These are phyloP conservation scores for Starmerella stigmatis DNA, from an alignment of 805 yeast species.

Conservation along the genomic window DNA sequence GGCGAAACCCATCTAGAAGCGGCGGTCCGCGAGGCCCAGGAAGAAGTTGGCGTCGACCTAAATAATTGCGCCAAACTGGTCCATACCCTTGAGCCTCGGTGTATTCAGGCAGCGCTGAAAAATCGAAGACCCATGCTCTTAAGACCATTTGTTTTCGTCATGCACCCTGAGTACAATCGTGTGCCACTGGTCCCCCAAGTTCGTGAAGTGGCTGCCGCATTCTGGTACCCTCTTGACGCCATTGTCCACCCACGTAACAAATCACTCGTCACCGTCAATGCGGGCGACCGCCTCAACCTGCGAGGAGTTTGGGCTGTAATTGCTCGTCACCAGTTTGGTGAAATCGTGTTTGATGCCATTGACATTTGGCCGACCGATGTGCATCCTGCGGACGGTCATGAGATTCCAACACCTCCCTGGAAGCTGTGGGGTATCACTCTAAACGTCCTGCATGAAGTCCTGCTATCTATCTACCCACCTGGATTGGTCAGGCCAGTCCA, in stretches of 20 bases:
- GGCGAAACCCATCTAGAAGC: constrained; percentile 29
- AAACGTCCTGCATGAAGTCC: constrained; percentile 29
- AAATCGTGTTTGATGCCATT: constrained; percentile 27
- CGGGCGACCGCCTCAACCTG: constrained; percentile 24
- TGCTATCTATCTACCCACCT: constrained; percentile 24
- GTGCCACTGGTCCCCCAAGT: constrained; percentile 26
- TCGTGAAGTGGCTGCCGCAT: constrained; percentile 32
- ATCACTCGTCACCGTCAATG: constrained; percentile 20
- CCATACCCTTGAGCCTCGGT: constrained; percentile 32
- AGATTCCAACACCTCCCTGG: constrained; percentile 24
- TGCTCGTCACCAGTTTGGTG: constrained; percentile 23
- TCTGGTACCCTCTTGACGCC: constrained; percentile 31
- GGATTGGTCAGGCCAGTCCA: neutral
- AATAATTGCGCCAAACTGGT: constrained; percentile 24
- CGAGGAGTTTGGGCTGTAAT: constrained; percentile 14
- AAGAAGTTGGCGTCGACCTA: constrained; percentile 35
- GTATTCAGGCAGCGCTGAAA: constrained; percentile 30
- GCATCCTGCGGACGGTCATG: neutral
- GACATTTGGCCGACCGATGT: constrained; percentile 14
- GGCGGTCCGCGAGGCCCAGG: constrained; percentile 32
- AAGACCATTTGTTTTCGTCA: constrained; percentile 31
- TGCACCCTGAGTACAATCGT: constrained; percentile 21
- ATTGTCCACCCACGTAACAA: constrained; percentile 21
- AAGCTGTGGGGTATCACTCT: constrained; percentile 35
- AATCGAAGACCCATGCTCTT: constrained; percentile 29